phyloP scores from a whole-genome alignment of 768 basidiomycete genomes.

The Suillus paluster region DNA sequence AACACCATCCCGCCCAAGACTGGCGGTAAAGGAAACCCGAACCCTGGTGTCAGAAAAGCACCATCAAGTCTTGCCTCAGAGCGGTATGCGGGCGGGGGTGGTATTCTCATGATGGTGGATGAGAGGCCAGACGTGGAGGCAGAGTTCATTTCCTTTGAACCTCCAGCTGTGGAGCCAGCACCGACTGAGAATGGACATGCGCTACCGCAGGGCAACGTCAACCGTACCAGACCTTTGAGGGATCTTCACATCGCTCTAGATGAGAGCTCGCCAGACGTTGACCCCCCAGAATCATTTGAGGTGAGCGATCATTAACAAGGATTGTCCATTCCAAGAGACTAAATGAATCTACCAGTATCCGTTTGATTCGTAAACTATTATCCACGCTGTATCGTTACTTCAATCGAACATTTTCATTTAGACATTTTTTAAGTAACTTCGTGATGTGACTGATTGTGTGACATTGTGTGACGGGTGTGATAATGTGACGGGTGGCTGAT shows the following conservation, averaged over 20 bases:
- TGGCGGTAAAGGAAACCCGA: conserved; percentile 34
- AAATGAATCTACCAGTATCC: conserved; percentile 61
- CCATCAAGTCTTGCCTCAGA: conserved; percentile 48
- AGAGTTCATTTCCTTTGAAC: conserved; percentile 72
- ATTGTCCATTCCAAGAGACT: conserved; percentile 3
- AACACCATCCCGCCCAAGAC: conserved; percentile 34
- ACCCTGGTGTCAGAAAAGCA: conserved; percentile 34
- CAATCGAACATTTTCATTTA: conserved; percentile 10
- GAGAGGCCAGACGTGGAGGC: conserved; percentile 68
- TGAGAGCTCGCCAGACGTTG: conserved; percentile 72
- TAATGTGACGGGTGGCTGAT: conserved; percentile 15
- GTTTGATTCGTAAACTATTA: conserved; percentile 56
- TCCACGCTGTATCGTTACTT: conserved; percentile 12
- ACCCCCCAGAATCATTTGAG: conserved; percentile 83
- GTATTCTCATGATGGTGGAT: conserved; percentile 85
- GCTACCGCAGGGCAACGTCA: conserved; percentile 29
- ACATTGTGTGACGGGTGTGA: conserved; percentile 32
- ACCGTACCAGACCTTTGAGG: conserved; percentile 21
- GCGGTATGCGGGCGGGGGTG: conserved; percentile 79
- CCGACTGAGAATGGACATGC: conserved; percentile 32
- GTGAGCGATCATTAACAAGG: conserved; percentile 45
- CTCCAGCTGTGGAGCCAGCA: conserved; percentile 46
- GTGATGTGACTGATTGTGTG: conserved; percentile 24
- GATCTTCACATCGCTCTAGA: conserved; percentile 68
- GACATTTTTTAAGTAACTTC: conserved; percentile 4